Conservation (phyloP, 768 basidiomycete genomes). For the Lactarius psammicola region DNA sequence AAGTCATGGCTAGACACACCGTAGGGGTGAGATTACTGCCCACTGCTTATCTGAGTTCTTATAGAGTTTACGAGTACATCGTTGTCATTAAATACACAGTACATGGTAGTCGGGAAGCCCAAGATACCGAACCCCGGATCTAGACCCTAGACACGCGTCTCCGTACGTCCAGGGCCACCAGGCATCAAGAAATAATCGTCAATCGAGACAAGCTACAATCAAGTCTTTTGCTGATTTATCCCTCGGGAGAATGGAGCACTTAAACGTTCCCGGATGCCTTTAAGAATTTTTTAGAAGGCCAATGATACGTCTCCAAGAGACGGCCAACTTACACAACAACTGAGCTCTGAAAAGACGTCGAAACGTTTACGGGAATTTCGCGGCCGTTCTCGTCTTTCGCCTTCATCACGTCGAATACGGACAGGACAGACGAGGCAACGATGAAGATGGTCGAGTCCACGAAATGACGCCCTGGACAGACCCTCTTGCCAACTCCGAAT, state of each 20-base stretch:
- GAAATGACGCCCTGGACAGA: conserved; percentile 31
- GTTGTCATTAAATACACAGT: too few relatives aligned
- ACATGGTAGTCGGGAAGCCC: too few relatives aligned
- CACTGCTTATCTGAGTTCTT: too few relatives aligned
- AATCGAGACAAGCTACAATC: not conserved
- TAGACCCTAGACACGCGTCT: too few relatives aligned
- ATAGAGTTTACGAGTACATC: too few relatives aligned
- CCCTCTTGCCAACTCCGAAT: conserved; percentile 22
- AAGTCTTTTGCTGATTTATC: conserved; percentile 17
- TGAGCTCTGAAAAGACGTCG: not conserved
- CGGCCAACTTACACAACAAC: conserved; percentile 2
- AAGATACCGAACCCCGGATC: too few relatives aligned
- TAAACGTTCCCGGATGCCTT: conserved; percentile 19
- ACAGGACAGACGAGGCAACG: conserved; percentile 15
- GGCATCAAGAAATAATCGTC: not conserved
- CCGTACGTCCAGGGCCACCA: not conserved
- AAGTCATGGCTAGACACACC: too few relatives aligned
- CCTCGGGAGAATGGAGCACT: conserved; percentile 19
- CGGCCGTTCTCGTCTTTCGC: conserved; percentile 19
- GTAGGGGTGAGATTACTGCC: too few relatives aligned
- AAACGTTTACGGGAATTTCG: conserved; percentile 15
- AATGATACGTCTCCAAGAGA: not conserved
- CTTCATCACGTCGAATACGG: conserved; percentile 21
- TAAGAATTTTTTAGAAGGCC: not conserved
- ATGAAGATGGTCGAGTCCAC: conserved; percentile 29